These are phyloP conservation scores for Chrysosphaeria jannelii DNA, from an alignment of 2,329 filamentous ascomycete species.

Conservation along the genomic window DNA sequence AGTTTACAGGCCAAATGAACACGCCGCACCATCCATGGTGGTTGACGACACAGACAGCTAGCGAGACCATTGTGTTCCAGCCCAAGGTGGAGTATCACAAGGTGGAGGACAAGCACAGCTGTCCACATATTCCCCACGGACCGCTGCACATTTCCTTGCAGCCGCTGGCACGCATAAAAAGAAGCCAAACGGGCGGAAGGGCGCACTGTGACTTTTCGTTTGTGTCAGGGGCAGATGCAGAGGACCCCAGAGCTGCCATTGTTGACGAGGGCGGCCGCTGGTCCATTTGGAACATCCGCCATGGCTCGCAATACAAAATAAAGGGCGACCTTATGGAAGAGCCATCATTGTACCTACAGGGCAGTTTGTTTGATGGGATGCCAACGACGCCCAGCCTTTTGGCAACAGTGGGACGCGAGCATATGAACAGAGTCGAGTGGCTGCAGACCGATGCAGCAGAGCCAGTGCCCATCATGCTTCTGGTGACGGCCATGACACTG, in stretches of 20 bases:
- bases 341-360: no score
- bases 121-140: conserved; percentile 21
- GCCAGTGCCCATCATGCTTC: no score
- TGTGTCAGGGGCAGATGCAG: conserved; percentile 19
- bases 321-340: no score
- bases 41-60: conserved; percentile 22
- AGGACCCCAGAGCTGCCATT: conserved; percentile 28
- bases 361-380: no score
- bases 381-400: no score
- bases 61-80: conserved; percentile 19
- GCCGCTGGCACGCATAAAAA: conserved; percentile 13
- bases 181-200: conserved; percentile 19
- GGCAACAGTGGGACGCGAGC: no score
- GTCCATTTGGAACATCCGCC: conserved; percentile 29
- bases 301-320: no score
- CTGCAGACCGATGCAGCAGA: no score
- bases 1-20: conserved; percentile 14
- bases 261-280: conserved; percentile 35
- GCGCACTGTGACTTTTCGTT: conserved; percentile 33
- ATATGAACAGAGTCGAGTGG: no score
- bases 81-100: conserved; percentile 17
- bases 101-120: conserved; percentile 1
- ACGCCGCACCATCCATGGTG: conserved; percentile 10
- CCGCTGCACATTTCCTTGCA: conserved; percentile 12
- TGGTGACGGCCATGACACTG: conserved; percentile 7